Evolutionary conservation across 768 basidiomycete species (phyloP).

Genomic region (Mycena alexandri): DNA sequence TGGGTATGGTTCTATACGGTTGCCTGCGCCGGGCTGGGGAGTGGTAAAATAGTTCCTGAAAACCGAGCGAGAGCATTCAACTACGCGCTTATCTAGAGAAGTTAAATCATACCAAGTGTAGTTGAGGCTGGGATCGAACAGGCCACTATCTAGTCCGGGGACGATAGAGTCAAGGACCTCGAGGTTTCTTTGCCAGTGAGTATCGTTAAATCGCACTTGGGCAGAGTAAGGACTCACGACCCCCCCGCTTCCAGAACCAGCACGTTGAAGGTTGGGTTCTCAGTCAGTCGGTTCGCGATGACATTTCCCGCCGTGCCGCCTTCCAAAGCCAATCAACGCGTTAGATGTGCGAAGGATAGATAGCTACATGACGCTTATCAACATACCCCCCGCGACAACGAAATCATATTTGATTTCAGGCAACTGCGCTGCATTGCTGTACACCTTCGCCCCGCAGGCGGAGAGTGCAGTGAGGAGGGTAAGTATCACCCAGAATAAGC

Average conservation of each 20-base stretch:
- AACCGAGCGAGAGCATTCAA: too few relatives aligned
- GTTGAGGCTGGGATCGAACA: conserved; percentile 7
- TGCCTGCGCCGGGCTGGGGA: conserved; percentile 43
- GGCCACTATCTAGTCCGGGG: conserved; percentile 15
- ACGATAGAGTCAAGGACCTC: conserved; percentile 30
- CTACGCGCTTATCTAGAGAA: too few relatives aligned
- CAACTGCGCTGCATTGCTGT: too few relatives aligned
- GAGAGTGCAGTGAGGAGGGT: too few relatives aligned
- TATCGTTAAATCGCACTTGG: neutral
- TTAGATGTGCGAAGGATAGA: too few relatives aligned
- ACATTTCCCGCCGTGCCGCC: conserved; percentile 35
- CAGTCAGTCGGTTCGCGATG: conserved; percentile 35
- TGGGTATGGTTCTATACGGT: conserved; percentile 40
- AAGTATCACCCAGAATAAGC: too few relatives aligned
- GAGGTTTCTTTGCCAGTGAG: conserved; percentile 6
- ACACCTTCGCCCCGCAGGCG: too few relatives aligned
- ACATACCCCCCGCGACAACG: too few relatives aligned
- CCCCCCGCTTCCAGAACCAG: conserved; percentile 37
- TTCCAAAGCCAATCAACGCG: conserved; percentile 25
- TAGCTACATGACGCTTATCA: too few relatives aligned
- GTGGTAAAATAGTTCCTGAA: conserved; percentile 37
- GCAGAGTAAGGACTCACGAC: conserved; percentile 1
- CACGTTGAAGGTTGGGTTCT: conserved; percentile 33
- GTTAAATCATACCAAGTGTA: conserved; percentile 26
- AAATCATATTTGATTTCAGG: too few relatives aligned